Conservation (phyloP, 768 basidiomycete species). For the Flagelloscypha sp. region DNA sequence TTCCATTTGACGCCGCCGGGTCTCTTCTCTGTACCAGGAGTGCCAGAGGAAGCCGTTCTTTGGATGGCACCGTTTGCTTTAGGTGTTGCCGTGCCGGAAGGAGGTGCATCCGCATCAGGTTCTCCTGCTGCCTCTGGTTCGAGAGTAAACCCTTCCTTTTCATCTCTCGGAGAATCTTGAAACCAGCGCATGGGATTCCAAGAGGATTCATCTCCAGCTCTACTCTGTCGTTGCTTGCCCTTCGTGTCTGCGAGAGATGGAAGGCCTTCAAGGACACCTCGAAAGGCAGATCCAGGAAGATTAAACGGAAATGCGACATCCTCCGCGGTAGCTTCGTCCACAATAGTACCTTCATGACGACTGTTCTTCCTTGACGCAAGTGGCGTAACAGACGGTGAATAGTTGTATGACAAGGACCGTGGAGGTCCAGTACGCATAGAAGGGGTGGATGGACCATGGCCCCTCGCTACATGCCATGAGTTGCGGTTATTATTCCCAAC, state of each 20-base stretch:
- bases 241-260: constrained; percentile 40
- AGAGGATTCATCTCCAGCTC: constrained; percentile 37
- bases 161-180: constrained; percentile 44
- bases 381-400: constrained; percentile 41
- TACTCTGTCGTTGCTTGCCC: constrained; percentile 44
- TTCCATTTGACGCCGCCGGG: constrained; percentile 44
- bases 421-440: constrained; percentile 66
- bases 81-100: no score
- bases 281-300: constrained; percentile 39
- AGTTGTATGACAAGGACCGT: constrained; percentile 60
- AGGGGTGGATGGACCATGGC: constrained; percentile 48
- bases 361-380: constrained; percentile 18
- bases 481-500: no score
- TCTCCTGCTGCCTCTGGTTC: constrained; percentile 11
- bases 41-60: no score
- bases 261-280: constrained; percentile 51
- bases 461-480: no score
- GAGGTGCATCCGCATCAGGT: not conserved
- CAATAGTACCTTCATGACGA: constrained; percentile 18
- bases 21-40: constrained; percentile 13
- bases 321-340: constrained; percentile 25
- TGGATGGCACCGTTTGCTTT: no score
- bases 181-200: constrained; percentile 52
- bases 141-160: constrained; percentile 28
- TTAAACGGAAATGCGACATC: constrained; percentile 27